A percentile compares a stretch with the other conserved stretches of the same genome.
Conservation (phyloP, 2,329 filamentous ascomycete genomes). For the Macroventuria anomochaeta region DNA sequence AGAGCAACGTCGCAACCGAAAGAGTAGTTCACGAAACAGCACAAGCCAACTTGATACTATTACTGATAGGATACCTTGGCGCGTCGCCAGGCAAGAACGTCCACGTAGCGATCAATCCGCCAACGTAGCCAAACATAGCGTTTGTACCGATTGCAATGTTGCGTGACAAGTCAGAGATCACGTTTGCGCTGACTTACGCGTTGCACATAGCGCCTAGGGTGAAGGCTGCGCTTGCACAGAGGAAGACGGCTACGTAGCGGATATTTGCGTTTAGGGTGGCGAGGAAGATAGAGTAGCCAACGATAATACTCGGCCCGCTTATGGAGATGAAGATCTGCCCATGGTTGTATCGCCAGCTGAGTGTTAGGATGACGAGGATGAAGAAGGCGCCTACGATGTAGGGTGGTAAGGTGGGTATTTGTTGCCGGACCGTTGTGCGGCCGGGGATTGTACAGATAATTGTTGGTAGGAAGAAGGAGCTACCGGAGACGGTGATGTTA, state of each 20-base stretch:
- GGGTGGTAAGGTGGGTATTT: constrained; percentile 71
- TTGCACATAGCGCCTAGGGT: constrained; percentile 67
- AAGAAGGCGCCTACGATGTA: constrained; percentile 71
- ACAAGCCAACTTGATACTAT: constrained; percentile 69
- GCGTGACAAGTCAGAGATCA: constrained; percentile 70
- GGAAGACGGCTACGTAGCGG: constrained; percentile 71
- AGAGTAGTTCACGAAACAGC: constrained; percentile 43
- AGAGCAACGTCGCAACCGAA: constrained; percentile 53
- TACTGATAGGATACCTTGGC: constrained; percentile 70
- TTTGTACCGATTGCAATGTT: constrained; percentile 25
- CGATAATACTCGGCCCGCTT: constrained; percentile 66
- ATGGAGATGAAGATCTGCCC: constrained; percentile 65
- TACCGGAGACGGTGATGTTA: constrained; percentile 71
- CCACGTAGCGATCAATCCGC: constrained; percentile 69
- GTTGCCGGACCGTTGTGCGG: constrained; percentile 62
- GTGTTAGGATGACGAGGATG: constrained; percentile 62
- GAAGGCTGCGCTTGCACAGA: constrained; percentile 68
- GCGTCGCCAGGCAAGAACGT: constrained; percentile 65
- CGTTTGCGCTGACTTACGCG: constrained; percentile 71
- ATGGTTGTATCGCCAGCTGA: constrained; percentile 64
- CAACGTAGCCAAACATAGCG: constrained; percentile 72
- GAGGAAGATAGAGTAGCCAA: constrained; percentile 72
- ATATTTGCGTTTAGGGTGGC: constrained; percentile 54
- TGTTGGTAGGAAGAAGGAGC: constrained; percentile 71
- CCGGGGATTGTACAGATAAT: constrained; percentile 69